Percentiles rank a stretch among this genome's conserved stretches.
Conservation (phyloP, 371 early-diverging fungal genomes). For the Edhazardia aedis region DNA sequence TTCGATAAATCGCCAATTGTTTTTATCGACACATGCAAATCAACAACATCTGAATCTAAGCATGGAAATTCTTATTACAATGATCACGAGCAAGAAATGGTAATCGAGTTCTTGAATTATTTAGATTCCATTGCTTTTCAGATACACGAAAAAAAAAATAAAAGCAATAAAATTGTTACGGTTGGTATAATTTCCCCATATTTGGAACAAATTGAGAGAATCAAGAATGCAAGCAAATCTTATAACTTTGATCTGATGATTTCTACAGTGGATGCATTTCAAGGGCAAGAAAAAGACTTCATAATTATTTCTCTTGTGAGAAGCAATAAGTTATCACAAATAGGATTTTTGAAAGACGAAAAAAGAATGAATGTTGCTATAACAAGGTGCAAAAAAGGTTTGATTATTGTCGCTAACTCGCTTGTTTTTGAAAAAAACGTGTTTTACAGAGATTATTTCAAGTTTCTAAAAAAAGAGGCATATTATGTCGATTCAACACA, state of each 20-base stretch:
- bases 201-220: conserved; percentile 49
- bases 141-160: no score
- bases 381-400: conserved; percentile 76
- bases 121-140: conserved; percentile 58
- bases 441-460: not conserved
- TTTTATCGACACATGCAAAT: conserved; percentile 68
- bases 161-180: conserved; percentile 47
- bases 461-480: not conserved
- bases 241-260: conserved; percentile 54
- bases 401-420: conserved; percentile 81
- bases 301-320: conserved; percentile 87
- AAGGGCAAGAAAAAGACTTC: conserved; percentile 94
- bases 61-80: conserved; percentile 84
- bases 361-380: conserved; percentile 84
- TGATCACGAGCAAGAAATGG: conserved; percentile 59
- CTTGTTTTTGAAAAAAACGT: conserved; percentile 69
- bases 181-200: conserved; percentile 46
- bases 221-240: conserved; percentile 54
- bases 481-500: not conserved
- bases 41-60: conserved; percentile 75
- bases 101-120: conserved; percentile 72
- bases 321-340: conserved; percentile 81
- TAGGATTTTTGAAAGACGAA: conserved; percentile 86
- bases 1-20: not conserved
- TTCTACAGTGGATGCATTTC: conserved; percentile 94